These are phyloP conservation scores for Funneliformis geosporum DNA, from an alignment of 192 early-diverging fungal species.

Conservation along the genomic window DNA sequence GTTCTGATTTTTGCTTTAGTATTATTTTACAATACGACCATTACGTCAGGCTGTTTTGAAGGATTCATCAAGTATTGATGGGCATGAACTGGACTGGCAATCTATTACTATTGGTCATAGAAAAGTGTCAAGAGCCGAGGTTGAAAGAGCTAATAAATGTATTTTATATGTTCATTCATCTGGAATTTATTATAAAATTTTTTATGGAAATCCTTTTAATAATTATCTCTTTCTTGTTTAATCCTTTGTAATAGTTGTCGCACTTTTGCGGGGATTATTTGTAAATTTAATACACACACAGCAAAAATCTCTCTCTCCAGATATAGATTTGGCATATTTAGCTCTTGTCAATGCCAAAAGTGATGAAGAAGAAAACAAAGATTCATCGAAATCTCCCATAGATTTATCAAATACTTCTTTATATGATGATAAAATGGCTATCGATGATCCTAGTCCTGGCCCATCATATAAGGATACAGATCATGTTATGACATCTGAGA, in stretches of 20 bases:
- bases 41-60: constrained; percentile 65
- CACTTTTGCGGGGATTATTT: constrained; percentile 55
- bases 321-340: constrained; percentile 60
- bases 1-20: constrained; percentile 44
- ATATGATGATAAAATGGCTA: not conserved
- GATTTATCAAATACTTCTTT: not conserved
- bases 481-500: not conserved
- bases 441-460: constrained; percentile 6
- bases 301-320: constrained; percentile 53
- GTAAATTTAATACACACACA: constrained; percentile 44
- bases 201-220: not conserved
- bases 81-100: constrained; percentile 39
- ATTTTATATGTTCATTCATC: not conserved
- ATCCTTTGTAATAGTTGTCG: constrained; percentile 43
- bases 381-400: constrained; percentile 1
- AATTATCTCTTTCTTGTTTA: not conserved
- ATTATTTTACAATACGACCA: constrained; percentile 65
- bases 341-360: constrained; percentile 44
- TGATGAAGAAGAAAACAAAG: constrained; percentile 25
- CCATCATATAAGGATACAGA: not conserved
- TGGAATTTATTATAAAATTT: not conserved
- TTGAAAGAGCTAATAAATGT: constrained; percentile 55
- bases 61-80: constrained; percentile 45
- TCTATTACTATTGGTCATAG: constrained; percentile 51
- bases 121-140: constrained; percentile 42